Conservation (phyloP, 176 grass and related monocot genomes). For the Carex kokanica region DNA sequence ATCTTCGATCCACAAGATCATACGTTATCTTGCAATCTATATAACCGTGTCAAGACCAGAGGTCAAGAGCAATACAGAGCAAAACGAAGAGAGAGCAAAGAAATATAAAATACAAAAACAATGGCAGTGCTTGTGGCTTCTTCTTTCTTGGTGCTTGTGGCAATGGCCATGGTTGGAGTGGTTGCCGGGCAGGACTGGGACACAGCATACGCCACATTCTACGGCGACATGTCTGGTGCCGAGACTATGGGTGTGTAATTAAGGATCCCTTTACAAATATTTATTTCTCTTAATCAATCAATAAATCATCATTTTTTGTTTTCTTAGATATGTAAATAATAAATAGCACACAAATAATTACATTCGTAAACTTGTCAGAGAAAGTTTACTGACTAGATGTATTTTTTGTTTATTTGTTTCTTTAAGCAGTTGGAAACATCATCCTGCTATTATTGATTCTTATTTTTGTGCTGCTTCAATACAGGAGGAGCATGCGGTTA, state of each 20-base stretch:
- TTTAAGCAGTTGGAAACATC: neutral
- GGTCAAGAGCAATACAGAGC: neutral
- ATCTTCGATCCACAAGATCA: neutral
- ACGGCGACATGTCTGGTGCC: constrained; percentile 33
- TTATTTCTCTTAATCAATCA: neutral
- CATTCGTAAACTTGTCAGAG: neutral
- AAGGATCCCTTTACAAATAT: neutral
- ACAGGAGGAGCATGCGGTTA: constrained; percentile 35
- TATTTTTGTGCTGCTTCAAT: neutral
- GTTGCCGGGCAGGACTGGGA: constrained; percentile 19
- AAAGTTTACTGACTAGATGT: neutral
- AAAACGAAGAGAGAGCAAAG: neutral
- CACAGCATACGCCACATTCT: constrained; percentile 35
- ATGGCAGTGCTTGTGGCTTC: constrained; percentile 4
- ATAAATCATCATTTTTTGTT: neutral
- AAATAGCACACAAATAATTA: neutral
- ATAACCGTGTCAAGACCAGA: neutral
- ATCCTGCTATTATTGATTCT: neutral
- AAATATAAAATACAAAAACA: neutral
- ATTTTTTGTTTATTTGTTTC: too few relatives aligned
- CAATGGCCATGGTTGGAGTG: neutral
- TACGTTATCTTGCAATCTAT: neutral
- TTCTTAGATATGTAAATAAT: neutral
- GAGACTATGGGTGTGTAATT: constrained; percentile 32
- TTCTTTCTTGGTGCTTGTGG: constrained; percentile 12